Evolutionary conservation across 1,284 basidiomycete species (phyloP).

Genomic region (Filobasidium uniguttulatum): DNA sequence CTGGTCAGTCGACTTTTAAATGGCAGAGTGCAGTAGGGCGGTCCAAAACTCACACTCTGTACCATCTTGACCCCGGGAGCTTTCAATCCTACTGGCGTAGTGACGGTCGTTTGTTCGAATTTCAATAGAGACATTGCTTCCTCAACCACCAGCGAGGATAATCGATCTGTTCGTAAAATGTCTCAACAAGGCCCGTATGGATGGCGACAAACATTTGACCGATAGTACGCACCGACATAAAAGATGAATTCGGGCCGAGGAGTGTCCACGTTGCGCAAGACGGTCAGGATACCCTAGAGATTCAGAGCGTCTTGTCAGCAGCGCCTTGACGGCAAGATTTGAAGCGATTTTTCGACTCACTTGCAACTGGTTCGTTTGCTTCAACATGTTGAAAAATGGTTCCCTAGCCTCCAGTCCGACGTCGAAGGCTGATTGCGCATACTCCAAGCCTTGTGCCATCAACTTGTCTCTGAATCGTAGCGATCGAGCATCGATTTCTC

Average conservation of each 20-base stretch:
- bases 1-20: no score
- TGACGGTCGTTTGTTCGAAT: slow-evolving; percentile 49
- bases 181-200: neutral
- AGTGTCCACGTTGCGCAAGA: slow-evolving; percentile 58
- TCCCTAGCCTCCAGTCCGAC: slow-evolving; percentile 16
- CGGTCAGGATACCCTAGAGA: slow-evolving; percentile 69
- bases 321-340: no score
- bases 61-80: slow-evolving; percentile 41
- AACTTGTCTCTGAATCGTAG: slow-evolving; percentile 61
- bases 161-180: slow-evolving; percentile 46
- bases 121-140: slow-evolving; percentile 69
- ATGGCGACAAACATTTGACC: neutral
- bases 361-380: slow-evolving; percentile 66
- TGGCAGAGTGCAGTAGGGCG: neutral
- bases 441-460: slow-evolving; percentile 10
- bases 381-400: slow-evolving; percentile 41
- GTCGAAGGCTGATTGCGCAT: slow-evolving; percentile 12
- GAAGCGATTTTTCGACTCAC: slow-evolving; percentile 36
- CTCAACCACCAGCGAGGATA: slow-evolving; percentile 75
- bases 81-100: slow-evolving; percentile 51
- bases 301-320: neutral
- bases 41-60: neutral
- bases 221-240: slow-evolving; percentile 18
- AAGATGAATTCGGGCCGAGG: slow-evolving; percentile 60
- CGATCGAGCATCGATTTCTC: slow-evolving; percentile 65